phyloP scores from a whole-genome alignment of 2,329 filamentous ascomycete genomes.

The Fusarium proliferatum region DNA sequence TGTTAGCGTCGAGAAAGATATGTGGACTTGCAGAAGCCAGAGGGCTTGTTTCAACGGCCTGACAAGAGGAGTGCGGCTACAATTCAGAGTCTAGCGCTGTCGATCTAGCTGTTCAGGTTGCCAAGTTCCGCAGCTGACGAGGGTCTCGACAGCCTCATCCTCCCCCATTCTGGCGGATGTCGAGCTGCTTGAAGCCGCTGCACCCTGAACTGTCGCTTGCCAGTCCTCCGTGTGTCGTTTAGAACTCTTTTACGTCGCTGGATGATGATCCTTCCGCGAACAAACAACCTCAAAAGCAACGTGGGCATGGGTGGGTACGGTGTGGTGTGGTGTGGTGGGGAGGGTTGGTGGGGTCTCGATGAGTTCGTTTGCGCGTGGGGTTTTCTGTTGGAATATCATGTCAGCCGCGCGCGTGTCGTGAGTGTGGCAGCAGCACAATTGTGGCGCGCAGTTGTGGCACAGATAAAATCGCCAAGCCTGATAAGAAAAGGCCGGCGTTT shows the following conservation, averaged over 20 bases:
- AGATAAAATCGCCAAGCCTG: neutral
- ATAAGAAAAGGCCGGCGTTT: constrained; percentile 18
- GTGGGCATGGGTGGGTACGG: constrained; percentile 23
- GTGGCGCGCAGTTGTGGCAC: neutral
- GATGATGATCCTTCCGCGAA: constrained; percentile 22
- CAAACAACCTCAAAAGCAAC: constrained; percentile 27
- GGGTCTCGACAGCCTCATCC: neutral
- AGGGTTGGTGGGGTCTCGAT: constrained; percentile 4
- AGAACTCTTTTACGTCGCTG: constrained; percentile 5
- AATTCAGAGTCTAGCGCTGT: constrained; percentile 25
- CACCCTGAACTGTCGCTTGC: neutral
- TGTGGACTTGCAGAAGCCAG: constrained; percentile 16
- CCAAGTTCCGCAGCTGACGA: neutral
- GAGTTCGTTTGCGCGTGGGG: constrained; percentile 9
- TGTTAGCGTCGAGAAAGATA: constrained; percentile 18
- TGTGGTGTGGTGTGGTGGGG: neutral
- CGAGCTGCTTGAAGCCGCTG: neutral
- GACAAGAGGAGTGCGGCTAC: constrained; percentile 29
- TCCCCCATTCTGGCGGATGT: neutral
- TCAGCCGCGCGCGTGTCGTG: neutral
- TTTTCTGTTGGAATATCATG: neutral
- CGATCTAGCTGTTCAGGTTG: constrained; percentile 10
- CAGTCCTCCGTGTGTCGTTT: neutral
- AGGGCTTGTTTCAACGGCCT: constrained; percentile 39
- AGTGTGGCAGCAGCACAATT: neutral